Percentiles rank a stretch among this genome's conserved stretches.
Conservation (phyloP, 202 grass and related monocot species). For the Digitaria exilis region DNA sequence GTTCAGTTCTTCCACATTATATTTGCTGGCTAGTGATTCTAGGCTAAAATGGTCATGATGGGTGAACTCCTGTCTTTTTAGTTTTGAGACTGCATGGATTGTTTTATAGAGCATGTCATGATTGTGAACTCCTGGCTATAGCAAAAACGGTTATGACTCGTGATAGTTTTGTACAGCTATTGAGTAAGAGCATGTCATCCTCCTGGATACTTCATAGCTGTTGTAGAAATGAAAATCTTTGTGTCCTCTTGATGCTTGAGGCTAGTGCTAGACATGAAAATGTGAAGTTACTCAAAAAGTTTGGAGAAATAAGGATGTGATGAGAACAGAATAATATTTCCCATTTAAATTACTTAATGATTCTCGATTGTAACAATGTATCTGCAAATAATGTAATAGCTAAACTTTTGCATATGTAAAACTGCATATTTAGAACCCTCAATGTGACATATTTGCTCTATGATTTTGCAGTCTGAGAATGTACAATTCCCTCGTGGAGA, state of each 20-base stretch:
- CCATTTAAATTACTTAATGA: background rate
- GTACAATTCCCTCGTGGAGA: constrained; percentile 92
- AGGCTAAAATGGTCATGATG: background rate
- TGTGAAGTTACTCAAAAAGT: background rate
- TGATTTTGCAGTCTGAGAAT: constrained; percentile 76
- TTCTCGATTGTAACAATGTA: background rate
- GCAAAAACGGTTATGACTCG: no score
- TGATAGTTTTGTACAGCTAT: no score
- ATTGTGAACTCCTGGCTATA: no score
- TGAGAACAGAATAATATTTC: background rate
- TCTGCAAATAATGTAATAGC: background rate
- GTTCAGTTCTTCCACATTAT: background rate
- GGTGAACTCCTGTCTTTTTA: background rate
- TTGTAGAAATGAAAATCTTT: background rate
- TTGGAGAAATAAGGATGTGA: constrained; percentile 9
- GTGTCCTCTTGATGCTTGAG: background rate
- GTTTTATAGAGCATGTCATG: no score
- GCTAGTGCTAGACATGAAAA: background rate
- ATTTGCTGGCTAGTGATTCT: background rate
- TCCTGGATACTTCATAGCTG: background rate
- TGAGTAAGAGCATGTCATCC: background rate
- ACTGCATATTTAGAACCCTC: background rate
- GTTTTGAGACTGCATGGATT: background rate
- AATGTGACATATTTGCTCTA: background rate
- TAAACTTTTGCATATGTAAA: background rate